phyloP scores from a whole-genome alignment of 306 rosid genomes.

The Fragaria iinumae region DNA sequence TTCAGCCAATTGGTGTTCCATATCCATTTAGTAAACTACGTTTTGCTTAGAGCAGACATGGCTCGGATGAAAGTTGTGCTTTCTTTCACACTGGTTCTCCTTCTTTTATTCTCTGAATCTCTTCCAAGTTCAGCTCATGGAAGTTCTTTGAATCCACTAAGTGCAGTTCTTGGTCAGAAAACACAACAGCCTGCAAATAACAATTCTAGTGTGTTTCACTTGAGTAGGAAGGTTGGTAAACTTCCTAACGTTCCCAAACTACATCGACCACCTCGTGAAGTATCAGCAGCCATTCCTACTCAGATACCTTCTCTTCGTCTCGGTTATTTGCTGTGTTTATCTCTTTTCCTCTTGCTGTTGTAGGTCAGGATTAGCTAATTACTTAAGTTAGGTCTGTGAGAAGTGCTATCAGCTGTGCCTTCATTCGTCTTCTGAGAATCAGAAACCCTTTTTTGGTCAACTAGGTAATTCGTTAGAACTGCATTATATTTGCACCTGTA shows the following conservation, averaged over 20 bases:
- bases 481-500: background rate
- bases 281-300: constrained; percentile 22
- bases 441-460: background rate
- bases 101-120: constrained; percentile 18
- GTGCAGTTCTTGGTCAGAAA: background rate
- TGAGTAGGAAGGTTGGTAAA: constrained; percentile 18
- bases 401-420: background rate
- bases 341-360: constrained; percentile 4
- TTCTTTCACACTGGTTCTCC: constrained; percentile 5
- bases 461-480: background rate
- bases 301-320: constrained; percentile 10
- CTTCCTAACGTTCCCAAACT: background rate
- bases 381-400: background rate
- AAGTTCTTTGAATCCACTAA: background rate
- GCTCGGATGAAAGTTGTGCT: constrained; percentile 5
- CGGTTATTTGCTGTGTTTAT: constrained; percentile 1
- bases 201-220: background rate
- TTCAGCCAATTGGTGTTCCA: too few species aligned
- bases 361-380: background rate
- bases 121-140: constrained; percentile 25
- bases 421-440: background rate
- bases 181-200: background rate
- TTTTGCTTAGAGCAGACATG: constrained; percentile 2
- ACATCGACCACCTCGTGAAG: background rate
- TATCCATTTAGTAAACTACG: too few species aligned